Evolutionary conservation across 2,329 filamentous ascomycete genomes (phyloP), one percentile per base, ranked within the genome.

Genomic region (Xylaria sp.): DNA sequence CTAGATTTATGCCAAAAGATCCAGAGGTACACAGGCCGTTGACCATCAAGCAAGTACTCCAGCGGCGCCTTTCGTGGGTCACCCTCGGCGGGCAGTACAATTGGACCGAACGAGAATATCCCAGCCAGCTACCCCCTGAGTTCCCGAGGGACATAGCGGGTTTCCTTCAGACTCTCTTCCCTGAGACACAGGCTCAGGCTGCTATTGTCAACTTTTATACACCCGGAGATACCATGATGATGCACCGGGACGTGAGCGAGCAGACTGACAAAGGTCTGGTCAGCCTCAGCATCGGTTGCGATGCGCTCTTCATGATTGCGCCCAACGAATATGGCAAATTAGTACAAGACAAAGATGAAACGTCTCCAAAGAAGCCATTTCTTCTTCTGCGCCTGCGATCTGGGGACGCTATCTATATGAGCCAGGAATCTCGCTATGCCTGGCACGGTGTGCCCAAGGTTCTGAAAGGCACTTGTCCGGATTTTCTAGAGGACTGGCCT

Each of bases 361-460:
- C 27, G 31, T 63, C 73, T 42, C 63, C 70, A 44, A 75, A 78
- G 11, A 87, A 86, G 71, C 80, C 81, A 27, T 86, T 86, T 67
- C 75, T 91, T 5, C 80, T 90, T 1, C 76, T 97, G 39, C 85
- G 91, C 25, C 82, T 98, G 42, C 85, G 90, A 27, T 97, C 93
- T 0, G 95, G 96, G 0, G 95, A 97, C 81, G 93, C 90, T 0
- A 88, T 98, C 0, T 94, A 96, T 75, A 98, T 99, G 95, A 90
- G 88, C 56, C 87, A 91, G 22, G 84, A 89, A 65, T 91, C 92
- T 3, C 85, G 96, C 49, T 97, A 93, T 79, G 94, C 95, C 1
- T 98, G 95, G 95, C 96, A 98, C 80, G 94, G 92, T 13, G 94
- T 98, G 13, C 94, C 96, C 5, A 96, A 94, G 77, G 90, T 98